Evolutionary conservation across 768 basidiomycete species (phyloP).

Genomic region (Rhodotorula graminis): DNA sequence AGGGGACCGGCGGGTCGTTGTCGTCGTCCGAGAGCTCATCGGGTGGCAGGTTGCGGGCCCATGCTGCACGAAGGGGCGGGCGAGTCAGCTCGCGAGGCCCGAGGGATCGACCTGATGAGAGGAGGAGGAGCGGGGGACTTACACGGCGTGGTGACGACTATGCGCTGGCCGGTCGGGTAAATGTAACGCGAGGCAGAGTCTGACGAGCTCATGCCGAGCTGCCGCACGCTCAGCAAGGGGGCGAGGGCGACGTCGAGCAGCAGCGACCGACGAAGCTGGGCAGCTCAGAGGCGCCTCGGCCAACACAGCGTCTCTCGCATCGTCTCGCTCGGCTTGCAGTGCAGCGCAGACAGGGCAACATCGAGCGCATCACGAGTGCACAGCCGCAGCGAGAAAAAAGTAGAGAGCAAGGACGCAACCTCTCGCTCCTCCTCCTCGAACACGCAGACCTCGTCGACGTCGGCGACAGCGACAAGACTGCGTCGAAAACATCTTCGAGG

Average conservation of each 20-base stretch:
- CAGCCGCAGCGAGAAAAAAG: too few relatives aligned
- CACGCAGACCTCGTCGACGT: too few relatives aligned
- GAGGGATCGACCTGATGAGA: neutral
- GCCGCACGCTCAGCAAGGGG: neutral
- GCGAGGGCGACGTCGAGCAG: too few relatives aligned
- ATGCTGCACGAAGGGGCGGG: constrained; percentile 16
- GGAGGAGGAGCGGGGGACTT: neutral
- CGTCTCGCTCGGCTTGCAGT: too few relatives aligned
- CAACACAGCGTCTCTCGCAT: too few relatives aligned
- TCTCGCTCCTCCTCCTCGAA: too few relatives aligned
- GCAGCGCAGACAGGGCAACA: too few relatives aligned
- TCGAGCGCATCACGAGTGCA: too few relatives aligned
- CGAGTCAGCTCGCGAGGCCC: neutral
- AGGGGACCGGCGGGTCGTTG: constrained; percentile 5
- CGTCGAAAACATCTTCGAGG: too few relatives aligned
- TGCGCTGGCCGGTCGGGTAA: constrained; percentile 5
- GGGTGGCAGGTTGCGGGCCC: constrained; percentile 31
- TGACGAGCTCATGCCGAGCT: neutral
- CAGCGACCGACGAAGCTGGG: neutral
- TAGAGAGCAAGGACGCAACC: too few relatives aligned
- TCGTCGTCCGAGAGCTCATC: constrained; percentile 35
- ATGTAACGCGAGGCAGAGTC: neutral
- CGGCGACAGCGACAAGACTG: too few relatives aligned
- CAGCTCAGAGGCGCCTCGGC: too few relatives aligned
- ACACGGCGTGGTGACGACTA: constrained; percentile 18